Percentiles rank a stretch among this genome's conserved stretches.
phyloP scores from a whole-genome alignment of 2,329 filamentous ascomycete genomes.

The Aspergillus flavus region DNA sequence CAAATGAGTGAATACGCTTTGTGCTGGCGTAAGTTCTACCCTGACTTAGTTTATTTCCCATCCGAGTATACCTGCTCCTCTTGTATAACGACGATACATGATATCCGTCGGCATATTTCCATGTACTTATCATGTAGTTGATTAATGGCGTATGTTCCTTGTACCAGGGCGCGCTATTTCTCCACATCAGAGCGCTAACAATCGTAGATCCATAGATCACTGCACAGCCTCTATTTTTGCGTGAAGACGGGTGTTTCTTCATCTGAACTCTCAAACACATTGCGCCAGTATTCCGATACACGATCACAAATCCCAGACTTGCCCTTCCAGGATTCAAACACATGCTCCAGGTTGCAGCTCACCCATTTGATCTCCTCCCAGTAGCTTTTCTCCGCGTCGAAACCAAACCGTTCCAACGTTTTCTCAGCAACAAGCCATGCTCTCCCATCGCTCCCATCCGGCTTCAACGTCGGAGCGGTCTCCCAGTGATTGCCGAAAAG shows the following conservation, averaged over 20 bases:
- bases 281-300: constrained; percentile 37
- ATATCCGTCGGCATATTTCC: too few relatives aligned
- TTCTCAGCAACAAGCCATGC: constrained; percentile 41
- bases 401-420: constrained; percentile 39
- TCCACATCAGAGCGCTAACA: too few relatives aligned
- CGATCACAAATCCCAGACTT: constrained; percentile 33
- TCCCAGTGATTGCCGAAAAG: constrained; percentile 43
- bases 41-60: too few relatives aligned
- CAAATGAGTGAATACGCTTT: too few relatives aligned
- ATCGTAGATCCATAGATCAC: too few relatives aligned
- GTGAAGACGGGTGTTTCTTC: constrained; percentile 27
- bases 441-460: constrained; percentile 38
- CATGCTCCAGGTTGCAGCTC: constrained; percentile 39
- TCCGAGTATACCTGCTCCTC: too few relatives aligned
- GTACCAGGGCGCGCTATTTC: too few relatives aligned
- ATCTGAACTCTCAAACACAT: constrained; percentile 38
- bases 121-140: too few relatives aligned
- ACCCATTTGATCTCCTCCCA: constrained; percentile 47
- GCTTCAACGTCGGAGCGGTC: constrained; percentile 37
- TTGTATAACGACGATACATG: too few relatives aligned
- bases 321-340: constrained; percentile 38
- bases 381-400: constrained; percentile 41
- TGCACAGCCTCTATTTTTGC: background rate
- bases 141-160: background rate
- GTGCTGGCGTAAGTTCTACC: too few relatives aligned